Evolutionary conservation across 2,329 filamentous ascomycete species (phyloP).

Genomic region (Coniochaeta ligniaria): DNA sequence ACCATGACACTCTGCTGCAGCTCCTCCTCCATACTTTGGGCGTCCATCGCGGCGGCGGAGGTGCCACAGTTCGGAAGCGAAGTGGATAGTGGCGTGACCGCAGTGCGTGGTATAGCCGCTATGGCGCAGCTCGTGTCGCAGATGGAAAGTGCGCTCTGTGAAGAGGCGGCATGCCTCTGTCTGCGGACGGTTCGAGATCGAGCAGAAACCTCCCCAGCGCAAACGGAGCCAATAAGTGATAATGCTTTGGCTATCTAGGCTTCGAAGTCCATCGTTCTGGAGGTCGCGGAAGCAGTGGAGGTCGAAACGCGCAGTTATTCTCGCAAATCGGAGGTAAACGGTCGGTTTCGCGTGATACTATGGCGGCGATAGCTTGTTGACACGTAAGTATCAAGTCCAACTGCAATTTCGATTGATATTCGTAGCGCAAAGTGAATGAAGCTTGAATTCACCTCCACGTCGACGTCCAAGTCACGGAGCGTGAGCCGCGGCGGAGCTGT

Average conservation of each 20-base stretch:
- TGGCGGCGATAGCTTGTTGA: not conserved
- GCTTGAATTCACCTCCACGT: not conserved
- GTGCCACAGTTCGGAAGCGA: conserved; percentile 13
- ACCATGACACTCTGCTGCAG: conserved; percentile 47
- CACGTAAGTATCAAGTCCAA: not conserved
- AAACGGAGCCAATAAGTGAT: not conserved
- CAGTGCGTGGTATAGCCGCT: not conserved
- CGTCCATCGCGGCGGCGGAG: conserved; percentile 24
- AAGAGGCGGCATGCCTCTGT: not conserved
- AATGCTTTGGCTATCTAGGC: not conserved
- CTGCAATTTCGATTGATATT: not conserved
- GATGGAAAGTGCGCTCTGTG: not conserved
- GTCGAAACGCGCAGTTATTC: not conserved
- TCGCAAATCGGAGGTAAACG: not conserved
- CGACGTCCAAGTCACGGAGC: not conserved
- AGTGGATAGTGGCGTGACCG: not conserved
- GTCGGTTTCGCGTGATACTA: not conserved
- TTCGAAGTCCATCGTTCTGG: not conserved
- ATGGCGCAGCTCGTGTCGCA: not conserved
- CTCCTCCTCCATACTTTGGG: conserved; percentile 50
- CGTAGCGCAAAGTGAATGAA: not conserved
- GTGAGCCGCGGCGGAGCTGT: not conserved
- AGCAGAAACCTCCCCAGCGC: not conserved
- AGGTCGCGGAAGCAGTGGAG: not conserved
- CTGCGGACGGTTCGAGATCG: not conserved